Conservation (phyloP, 163 green algal genomes). For the Volvox carteri region DNA sequence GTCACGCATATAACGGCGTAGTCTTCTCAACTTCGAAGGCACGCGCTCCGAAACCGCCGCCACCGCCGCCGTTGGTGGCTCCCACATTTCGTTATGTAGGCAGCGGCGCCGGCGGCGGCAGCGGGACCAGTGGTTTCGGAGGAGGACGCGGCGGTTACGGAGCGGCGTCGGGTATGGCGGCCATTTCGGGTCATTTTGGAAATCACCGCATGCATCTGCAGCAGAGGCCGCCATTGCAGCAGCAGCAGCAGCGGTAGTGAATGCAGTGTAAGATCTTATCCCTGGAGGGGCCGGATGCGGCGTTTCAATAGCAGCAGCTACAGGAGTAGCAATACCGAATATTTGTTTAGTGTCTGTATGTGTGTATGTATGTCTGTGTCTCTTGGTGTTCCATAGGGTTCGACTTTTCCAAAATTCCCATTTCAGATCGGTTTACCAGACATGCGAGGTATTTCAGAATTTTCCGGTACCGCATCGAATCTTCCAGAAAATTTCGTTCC, state of each 20-base stretch:
- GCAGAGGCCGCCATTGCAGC: background rate
- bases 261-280: background rate
- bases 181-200: background rate
- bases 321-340: background rate
- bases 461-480: too few relatives aligned
- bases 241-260: background rate
- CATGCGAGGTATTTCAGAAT: too few relatives aligned
- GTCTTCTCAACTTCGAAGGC: background rate
- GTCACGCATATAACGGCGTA: background rate
- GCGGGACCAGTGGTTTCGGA: background rate
- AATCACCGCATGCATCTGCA: background rate
- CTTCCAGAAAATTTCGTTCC: too few relatives aligned
- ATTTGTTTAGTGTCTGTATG: background rate
- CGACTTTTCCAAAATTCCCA: background rate
- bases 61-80: background rate
- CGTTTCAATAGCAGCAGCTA: background rate
- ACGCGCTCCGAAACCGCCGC: background rate
- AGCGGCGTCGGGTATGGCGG: background rate
- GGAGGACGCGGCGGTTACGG: background rate
- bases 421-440: too few relatives aligned
- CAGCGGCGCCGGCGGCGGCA: background rate
- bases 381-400: background rate
- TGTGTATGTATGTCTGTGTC: background rate
- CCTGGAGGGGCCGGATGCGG: background rate
- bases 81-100: conserved; percentile 29